A percentile compares a stretch with the other conserved stretches of the same genome.
Evolutionary conservation across 306 rosid genomes (phyloP).

Genomic region (Vigna nakashimae): DNA sequence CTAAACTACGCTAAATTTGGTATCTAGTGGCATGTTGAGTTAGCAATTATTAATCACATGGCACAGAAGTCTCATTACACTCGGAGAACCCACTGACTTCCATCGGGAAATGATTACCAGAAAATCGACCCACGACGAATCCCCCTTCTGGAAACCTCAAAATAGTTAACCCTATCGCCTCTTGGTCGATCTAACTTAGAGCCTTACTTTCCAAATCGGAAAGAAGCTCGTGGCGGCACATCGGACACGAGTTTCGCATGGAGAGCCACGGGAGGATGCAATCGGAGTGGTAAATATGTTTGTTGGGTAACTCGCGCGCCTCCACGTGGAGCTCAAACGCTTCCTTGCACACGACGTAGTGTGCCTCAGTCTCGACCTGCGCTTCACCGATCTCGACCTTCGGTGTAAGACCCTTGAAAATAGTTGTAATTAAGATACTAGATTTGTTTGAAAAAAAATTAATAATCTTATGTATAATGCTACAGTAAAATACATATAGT

Average conservation of each 20-base stretch:
- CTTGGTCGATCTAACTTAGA: slow-evolving; percentile 64
- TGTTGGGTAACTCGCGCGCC: slow-evolving; percentile 93
- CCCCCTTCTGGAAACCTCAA: slow-evolving; percentile 96
- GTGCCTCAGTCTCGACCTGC: slow-evolving; percentile 65
- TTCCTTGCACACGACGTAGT: slow-evolving; percentile 95
- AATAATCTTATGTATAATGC: too few species aligned
- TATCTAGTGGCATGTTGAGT: too few species aligned
- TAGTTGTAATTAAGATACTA: too few species aligned
- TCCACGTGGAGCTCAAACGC: slow-evolving; percentile 77
- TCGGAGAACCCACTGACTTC: neutral
- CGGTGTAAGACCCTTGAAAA: slow-evolving; percentile 40
- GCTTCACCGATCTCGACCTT: slow-evolving; percentile 62
- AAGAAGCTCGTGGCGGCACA: slow-evolving; percentile 71
- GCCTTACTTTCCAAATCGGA: slow-evolving; percentile 56
- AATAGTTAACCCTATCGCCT: slow-evolving; percentile 78
- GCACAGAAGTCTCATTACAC: too few species aligned
- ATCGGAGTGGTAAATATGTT: slow-evolving; percentile 67
- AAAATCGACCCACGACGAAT: slow-evolving; percentile 85
- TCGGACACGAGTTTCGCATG: too few species aligned
- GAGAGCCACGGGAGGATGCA: too few species aligned
- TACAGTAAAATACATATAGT: too few species aligned
- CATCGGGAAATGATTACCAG: slow-evolving; percentile 74
- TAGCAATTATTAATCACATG: too few species aligned
- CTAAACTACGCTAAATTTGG: too few species aligned
- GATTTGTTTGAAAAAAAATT: too few species aligned